Conservation (phyloP, 2,329 filamentous ascomycete genomes). For the Boeremia exigua region DNA sequence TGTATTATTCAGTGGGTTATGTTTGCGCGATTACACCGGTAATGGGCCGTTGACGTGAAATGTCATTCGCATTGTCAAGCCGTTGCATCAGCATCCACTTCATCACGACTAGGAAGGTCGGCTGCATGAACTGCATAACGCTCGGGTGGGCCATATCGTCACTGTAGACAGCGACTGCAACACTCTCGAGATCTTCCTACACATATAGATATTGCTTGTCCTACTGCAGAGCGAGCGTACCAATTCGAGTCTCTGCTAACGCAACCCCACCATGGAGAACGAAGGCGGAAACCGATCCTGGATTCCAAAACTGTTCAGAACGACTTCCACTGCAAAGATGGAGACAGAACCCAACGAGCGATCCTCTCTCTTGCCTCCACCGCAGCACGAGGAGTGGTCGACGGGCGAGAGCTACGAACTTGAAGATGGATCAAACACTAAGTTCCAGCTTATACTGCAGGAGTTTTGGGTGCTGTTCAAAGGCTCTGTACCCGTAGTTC, state of each 20-base stretch:
- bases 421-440: conserved; percentile 44
- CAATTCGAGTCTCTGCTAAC: not conserved
- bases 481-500: conserved; percentile 76
- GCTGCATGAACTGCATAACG: conserved; percentile 22
- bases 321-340: conserved; percentile 22
- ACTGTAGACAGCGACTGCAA: not conserved
- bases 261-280: conserved; percentile 29
- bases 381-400: conserved; percentile 44
- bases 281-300: conserved; percentile 32
- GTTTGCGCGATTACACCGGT: conserved; percentile 27
- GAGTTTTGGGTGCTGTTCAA: conserved; percentile 74
- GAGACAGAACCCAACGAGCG: conserved; percentile 48
- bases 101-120: conserved; percentile 5
- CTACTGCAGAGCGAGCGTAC: not conserved
- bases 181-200: not conserved
- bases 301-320: conserved; percentile 37
- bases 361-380: conserved; percentile 52
- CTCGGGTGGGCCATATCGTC: conserved; percentile 9
- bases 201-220: not conserved
- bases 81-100: conserved; percentile 27
- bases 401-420: conserved; percentile 48
- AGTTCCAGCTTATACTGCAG: conserved; percentile 50
- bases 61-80: conserved; percentile 34
- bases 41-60: conserved; percentile 18
- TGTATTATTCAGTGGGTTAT: conserved; percentile 22